These are phyloP conservation scores for Lentinula aciculospora DNA, from an alignment of 768 basidiomycete species.

Conservation along the genomic window DNA sequence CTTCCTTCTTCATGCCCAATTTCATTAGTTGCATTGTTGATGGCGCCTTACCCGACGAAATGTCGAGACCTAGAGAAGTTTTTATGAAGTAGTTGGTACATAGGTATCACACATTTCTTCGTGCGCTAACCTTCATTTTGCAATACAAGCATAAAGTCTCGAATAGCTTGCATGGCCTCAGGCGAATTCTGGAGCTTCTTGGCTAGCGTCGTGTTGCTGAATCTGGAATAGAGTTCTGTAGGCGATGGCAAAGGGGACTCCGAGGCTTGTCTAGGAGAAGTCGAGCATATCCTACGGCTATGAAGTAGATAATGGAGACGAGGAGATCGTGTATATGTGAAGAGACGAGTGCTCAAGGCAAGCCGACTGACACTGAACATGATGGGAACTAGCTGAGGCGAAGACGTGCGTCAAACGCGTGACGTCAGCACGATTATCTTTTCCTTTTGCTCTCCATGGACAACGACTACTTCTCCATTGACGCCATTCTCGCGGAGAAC, in stretches of 20 bases:
- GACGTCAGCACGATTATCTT: background rate
- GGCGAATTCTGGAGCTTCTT: slow-evolving; percentile 45
- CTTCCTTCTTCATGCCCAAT: slow-evolving; percentile 46
- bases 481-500: slow-evolving; percentile 88
- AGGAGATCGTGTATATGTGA: background rate
- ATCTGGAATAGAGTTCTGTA: slow-evolving; percentile 29
- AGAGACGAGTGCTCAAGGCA: background rate
- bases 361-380: background rate
- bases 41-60: slow-evolving; percentile 34
- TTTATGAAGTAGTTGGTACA: too few relatives aligned
- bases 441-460: slow-evolving; percentile 49
- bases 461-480: slow-evolving; percentile 87
- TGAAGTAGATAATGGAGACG: background rate
- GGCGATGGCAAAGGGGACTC: slow-evolving; percentile 18
- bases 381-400: background rate
- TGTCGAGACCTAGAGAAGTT: slow-evolving; percentile 38
- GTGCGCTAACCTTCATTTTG: slow-evolving; percentile 38
- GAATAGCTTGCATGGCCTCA: slow-evolving; percentile 42
- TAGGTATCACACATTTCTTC: background rate
- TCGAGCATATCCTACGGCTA: background rate
- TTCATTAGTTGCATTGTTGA: slow-evolving; percentile 50
- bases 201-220: slow-evolving; percentile 40
- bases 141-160: slow-evolving; percentile 37
- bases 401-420: background rate
- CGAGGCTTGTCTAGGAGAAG: slow-evolving; percentile 17